A percentile compares a stretch with the other conserved stretches of the same genome.
phyloP scores from a whole-genome alignment of 257 asterid genomes.

The Orobanche coerulescens region DNA sequence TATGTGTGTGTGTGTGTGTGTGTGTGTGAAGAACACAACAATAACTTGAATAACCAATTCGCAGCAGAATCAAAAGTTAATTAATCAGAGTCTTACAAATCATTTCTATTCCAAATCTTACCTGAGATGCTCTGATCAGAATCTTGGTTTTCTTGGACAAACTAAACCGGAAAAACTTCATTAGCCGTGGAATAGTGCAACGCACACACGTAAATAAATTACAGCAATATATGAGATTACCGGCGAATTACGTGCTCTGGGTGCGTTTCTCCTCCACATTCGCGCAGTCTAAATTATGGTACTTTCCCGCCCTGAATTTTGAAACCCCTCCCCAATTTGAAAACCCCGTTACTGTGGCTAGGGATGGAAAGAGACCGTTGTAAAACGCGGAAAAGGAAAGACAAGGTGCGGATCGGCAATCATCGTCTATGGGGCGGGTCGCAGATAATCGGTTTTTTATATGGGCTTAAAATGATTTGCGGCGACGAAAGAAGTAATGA shows the following conservation, averaged over 20 bases:
- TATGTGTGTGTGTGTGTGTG: too few species aligned
- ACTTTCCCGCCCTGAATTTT: slow-evolving; percentile 27
- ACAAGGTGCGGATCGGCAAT: too few species aligned
- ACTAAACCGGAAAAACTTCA: slow-evolving; percentile 17
- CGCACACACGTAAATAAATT: slow-evolving; percentile 4
- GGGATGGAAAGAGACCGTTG: too few species aligned
- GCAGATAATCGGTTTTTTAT: too few species aligned
- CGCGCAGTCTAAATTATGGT: not conserved
- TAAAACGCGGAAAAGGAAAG: too few species aligned
- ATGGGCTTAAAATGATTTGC: too few species aligned
- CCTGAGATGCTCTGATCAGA: slow-evolving; percentile 84
- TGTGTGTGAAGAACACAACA: too few species aligned
- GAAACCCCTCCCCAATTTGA: not conserved
- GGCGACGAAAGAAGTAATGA: too few species aligned
- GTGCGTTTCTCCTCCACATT: slow-evolving; percentile 36
- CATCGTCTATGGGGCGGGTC: too few species aligned
- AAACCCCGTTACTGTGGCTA: too few species aligned
- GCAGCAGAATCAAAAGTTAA: not conserved
- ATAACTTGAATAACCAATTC: too few species aligned
- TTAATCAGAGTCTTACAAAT: too few species aligned
- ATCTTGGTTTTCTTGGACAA: slow-evolving; percentile 33
- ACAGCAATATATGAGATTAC: not conserved
- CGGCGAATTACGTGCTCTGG: slow-evolving; percentile 23
- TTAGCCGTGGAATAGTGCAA: slow-evolving; percentile 19
- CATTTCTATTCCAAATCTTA: slow-evolving; percentile 18